A percentile compares a stretch with the other conserved stretches of the same genome.
phyloP scores from a whole-genome alignment of 2,329 filamentous ascomycete species.

The Epichloe gansuensis region DNA sequence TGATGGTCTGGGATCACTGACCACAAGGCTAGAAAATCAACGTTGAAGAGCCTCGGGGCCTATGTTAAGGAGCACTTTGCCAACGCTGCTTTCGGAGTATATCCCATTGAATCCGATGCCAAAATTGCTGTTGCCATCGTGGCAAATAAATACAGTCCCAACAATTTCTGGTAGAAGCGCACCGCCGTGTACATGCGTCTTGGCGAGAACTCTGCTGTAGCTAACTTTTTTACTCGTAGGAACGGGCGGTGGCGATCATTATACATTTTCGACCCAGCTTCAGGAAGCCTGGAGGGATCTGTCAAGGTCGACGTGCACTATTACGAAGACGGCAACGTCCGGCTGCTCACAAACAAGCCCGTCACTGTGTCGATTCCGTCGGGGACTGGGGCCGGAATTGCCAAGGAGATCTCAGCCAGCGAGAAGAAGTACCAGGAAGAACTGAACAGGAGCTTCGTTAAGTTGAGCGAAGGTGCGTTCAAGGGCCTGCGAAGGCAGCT shows the following conservation, averaged over 20 bases:
- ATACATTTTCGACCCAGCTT: slow-evolving; percentile 67
- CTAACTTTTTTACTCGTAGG: slow-evolving; percentile 32
- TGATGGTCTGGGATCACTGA: not conserved
- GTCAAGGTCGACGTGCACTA: slow-evolving; percentile 97
- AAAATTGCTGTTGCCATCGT: slow-evolving; percentile 74
- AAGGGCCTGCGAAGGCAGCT: slow-evolving; percentile 86
- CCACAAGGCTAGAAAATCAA: slow-evolving; percentile 53
- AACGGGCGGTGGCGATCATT: slow-evolving; percentile 92
- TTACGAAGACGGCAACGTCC: slow-evolving; percentile 97
- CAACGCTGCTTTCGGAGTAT: slow-evolving; percentile 68
- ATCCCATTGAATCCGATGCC: slow-evolving; percentile 63
- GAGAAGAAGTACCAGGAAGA: slow-evolving; percentile 97
- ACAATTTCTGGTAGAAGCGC: slow-evolving; percentile 78
- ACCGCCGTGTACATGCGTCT: no score
- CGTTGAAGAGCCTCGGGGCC: slow-evolving; percentile 60
- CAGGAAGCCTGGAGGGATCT: slow-evolving; percentile 56
- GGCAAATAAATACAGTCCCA: slow-evolving; percentile 93
- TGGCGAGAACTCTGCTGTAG: not conserved
- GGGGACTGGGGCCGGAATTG: slow-evolving; percentile 53
- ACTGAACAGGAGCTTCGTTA: slow-evolving; percentile 79
- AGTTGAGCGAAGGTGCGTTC: slow-evolving; percentile 85
- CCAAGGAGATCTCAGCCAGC: slow-evolving; percentile 61
- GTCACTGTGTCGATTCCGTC: slow-evolving; percentile 50
- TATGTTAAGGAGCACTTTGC: slow-evolving; percentile 87
- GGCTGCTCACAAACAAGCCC: slow-evolving; percentile 78